Conservation (phyloP, 345 rosid genomes). For the Sisymbrium irio region DNA sequence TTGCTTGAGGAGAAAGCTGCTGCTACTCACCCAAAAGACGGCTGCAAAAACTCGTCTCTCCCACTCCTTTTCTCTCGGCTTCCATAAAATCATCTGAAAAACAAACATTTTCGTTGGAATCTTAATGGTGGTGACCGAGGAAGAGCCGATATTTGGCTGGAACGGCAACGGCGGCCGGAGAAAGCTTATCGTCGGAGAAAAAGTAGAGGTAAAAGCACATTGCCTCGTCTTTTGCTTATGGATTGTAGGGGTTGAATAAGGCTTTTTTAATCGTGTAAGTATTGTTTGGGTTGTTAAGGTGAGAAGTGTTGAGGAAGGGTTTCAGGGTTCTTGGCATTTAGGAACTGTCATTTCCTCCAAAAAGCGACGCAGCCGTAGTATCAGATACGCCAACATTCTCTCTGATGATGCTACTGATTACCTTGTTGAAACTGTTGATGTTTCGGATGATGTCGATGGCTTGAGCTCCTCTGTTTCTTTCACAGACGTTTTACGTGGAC, state of each 20-base stretch:
- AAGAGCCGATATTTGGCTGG: constrained; percentile 24
- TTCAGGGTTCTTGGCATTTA: constrained; percentile 72
- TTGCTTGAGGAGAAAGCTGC: constrained; percentile 36
- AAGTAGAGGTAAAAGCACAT: constrained; percentile 28
- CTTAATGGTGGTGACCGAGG: constrained; percentile 15
- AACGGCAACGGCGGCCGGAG: constrained; percentile 14
- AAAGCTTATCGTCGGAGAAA: constrained; percentile 33
- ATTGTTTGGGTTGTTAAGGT: constrained; percentile 43
- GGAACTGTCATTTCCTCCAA: constrained; percentile 44
- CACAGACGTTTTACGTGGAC: no score
- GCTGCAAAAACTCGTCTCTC: neutral
- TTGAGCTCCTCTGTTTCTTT: no score
- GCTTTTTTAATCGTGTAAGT: neutral
- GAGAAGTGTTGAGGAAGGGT: constrained; percentile 71
- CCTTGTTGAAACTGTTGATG: constrained; percentile 42
- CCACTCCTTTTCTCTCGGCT: neutral
- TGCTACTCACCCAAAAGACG: neutral
- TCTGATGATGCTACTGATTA: constrained; percentile 39
- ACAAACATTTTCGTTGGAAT: neutral
- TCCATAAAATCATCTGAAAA: neutral
- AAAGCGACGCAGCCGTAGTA: constrained; percentile 2
- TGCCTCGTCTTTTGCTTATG: neutral
- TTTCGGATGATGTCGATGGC: constrained; percentile 42
- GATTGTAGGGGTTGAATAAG: constrained; percentile 16
- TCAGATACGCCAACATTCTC: constrained; percentile 59